Conservation (phyloP, 1,139 yeast genomes). For the Taphrina wiesneri region DNA sequence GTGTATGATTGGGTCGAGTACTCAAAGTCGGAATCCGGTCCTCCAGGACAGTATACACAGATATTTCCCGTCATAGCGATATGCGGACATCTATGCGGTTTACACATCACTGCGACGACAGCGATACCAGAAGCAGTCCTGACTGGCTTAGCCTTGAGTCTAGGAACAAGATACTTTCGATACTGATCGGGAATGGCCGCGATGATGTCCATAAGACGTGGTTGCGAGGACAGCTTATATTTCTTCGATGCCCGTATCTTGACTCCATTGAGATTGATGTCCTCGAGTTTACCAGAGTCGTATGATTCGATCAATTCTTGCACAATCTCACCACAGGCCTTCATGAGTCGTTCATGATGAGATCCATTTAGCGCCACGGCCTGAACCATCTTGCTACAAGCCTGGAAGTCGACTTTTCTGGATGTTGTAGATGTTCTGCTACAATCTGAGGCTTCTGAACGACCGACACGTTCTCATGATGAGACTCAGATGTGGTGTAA, state of each 20-base stretch:
- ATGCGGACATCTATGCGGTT: slow-evolving; percentile 98
- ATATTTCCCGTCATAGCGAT: slow-evolving; percentile 98
- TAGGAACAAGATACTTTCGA: slow-evolving; percentile 85
- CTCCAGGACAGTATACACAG: slow-evolving; percentile 98
- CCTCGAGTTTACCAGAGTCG: slow-evolving; percentile 45
- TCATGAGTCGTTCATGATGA: slow-evolving; percentile 32
- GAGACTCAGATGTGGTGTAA: no score
- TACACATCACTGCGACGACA: slow-evolving; percentile 98
- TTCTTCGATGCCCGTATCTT: slow-evolving; percentile 84
- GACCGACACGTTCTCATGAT: background rate
- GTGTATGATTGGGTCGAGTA: slow-evolving; percentile 97
- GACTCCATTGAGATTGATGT: slow-evolving; percentile 85
- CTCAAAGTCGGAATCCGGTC: slow-evolving; percentile 97
- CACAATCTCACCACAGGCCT: slow-evolving; percentile 38
- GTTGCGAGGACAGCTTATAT: slow-evolving; percentile 87
- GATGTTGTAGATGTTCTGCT: background rate
- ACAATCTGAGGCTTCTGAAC: background rate
- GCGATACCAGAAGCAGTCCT: slow-evolving; percentile 97
- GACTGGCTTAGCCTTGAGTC: slow-evolving; percentile 94
- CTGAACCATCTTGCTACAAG: background rate
- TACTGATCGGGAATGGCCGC: slow-evolving; percentile 95
- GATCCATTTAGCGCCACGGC: slow-evolving; percentile 10
- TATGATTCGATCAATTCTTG: slow-evolving; percentile 36
- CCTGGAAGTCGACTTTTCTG: background rate
- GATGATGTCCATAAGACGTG: slow-evolving; percentile 90